These are phyloP conservation scores for Nakazawaea laoshanensis DNA, from an alignment of 805 yeast species.

Conservation along the genomic window DNA sequence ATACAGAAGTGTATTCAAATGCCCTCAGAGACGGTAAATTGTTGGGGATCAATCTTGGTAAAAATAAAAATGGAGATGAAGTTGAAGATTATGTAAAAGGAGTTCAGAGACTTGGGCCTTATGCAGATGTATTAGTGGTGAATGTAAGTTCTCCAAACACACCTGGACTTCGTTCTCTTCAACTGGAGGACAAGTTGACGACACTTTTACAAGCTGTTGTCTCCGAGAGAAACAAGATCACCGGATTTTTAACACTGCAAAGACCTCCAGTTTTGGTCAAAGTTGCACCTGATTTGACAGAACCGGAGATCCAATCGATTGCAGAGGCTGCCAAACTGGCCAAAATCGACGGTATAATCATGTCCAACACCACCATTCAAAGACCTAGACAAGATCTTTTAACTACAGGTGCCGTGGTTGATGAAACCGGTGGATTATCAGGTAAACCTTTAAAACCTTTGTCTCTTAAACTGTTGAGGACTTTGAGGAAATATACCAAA, in stretches of 20 bases:
- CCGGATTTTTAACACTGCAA: constrained; percentile 28
- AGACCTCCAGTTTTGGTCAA: constrained; percentile 81
- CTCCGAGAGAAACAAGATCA: constrained; percentile 50
- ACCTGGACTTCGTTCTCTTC: constrained; percentile 87
- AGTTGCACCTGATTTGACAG: constrained; percentile 88
- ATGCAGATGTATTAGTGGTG: constrained; percentile 82
- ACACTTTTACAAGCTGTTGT: constrained; percentile 61
- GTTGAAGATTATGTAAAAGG: constrained; percentile 80
- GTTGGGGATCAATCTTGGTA: constrained; percentile 82
- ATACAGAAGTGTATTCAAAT: constrained; percentile 25
- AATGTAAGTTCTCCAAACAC: constrained; percentile 96
- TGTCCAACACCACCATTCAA: constrained; percentile 86
- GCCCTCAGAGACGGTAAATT: constrained; percentile 59
- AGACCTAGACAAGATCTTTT: constrained; percentile 55
- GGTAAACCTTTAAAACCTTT: constrained; percentile 87
- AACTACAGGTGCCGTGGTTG: constrained; percentile 35
- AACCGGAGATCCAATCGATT: constrained; percentile 71
- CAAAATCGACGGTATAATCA: constrained; percentile 82
- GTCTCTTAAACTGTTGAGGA: constrained; percentile 60
- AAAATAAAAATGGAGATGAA: constrained; percentile 89
- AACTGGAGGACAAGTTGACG: constrained; percentile 66
- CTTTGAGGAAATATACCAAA: constrained; percentile 70
- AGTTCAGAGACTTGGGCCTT: constrained; percentile 70
- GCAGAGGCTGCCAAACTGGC: constrained; percentile 73
- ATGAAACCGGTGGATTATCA: constrained; percentile 80